Evolutionary conservation across 768 basidiomycete genomes (phyloP).

Genomic region (Lactifluus volemus): DNA sequence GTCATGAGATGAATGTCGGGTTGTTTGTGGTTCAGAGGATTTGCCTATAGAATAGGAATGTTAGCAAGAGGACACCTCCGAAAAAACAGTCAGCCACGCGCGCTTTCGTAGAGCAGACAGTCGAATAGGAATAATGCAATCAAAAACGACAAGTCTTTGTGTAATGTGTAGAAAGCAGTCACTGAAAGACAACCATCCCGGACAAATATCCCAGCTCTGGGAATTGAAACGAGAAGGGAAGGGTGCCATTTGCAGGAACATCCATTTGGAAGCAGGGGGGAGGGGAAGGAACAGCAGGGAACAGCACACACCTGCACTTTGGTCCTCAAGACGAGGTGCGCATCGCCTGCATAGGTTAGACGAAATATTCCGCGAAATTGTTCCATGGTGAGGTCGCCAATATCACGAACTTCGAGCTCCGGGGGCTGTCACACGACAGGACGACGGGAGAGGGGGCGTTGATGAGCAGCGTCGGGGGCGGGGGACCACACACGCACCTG

Average conservation of each 20-base stretch:
- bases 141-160: background rate
- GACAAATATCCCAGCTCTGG: background rate
- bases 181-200: too few relatives aligned
- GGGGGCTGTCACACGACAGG: conserved; percentile 57
- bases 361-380: conserved; percentile 97
- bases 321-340: conserved; percentile 75
- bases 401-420: conserved; percentile 93
- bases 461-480: background rate
- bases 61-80: background rate
- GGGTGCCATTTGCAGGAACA: background rate
- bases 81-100: background rate
- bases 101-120: background rate
- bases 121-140: too few relatives aligned
- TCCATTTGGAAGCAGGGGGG: background rate
- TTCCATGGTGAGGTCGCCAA: conserved; percentile 91
- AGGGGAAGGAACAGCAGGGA: background rate
- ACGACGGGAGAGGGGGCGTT: background rate
- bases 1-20: conserved; percentile 83
- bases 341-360: conserved; percentile 90
- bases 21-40: conserved; percentile 89
- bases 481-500: conserved; percentile 46
- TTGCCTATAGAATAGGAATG: conserved; percentile 48
- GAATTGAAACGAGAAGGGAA: background rate
- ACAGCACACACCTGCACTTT: conserved; percentile 72
- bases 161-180: too few relatives aligned